These are phyloP conservation scores for Mikania micrantha DNA, from an alignment of 129 eudicot genomes.

Conservation along the genomic window DNA sequence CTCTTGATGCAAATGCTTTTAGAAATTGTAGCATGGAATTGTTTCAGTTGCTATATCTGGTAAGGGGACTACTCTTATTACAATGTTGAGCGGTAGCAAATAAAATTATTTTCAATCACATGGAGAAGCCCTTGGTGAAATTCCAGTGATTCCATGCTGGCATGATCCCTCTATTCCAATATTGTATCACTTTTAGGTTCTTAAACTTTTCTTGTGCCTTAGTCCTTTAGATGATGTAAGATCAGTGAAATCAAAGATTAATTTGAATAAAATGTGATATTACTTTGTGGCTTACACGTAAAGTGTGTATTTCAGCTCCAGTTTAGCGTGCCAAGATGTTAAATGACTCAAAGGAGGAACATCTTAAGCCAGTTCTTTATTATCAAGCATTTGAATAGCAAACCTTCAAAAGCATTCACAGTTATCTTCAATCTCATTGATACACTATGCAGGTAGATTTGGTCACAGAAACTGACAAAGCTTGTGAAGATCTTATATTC, in stretches of 20 bases:
- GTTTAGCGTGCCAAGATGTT: background rate
- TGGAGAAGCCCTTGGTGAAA: background rate
- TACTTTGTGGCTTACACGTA: background rate
- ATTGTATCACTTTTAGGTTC: background rate
- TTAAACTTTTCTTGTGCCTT: background rate
- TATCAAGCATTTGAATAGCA: background rate
- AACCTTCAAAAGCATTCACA: background rate
- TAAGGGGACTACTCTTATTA: background rate
- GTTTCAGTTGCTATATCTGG: background rate
- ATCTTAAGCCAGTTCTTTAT: background rate
- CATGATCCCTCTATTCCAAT: background rate
- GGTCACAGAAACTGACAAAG: slow-evolving; percentile 97
- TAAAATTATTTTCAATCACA: background rate
- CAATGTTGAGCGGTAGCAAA: background rate
- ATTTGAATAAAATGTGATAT: background rate
- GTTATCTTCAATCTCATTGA: background rate
- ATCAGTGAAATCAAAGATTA: background rate
- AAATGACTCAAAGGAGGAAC: background rate
- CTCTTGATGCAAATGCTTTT: too few species aligned
- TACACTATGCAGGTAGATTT: slow-evolving; percentile 71
- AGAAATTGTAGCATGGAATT: background rate
- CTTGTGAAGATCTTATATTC: slow-evolving; percentile 91
- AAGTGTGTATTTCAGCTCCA: background rate
- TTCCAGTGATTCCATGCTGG: background rate
- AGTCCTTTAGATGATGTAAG: background rate